Percentiles rank a stretch among this genome's conserved stretches.
Evolutionary conservation across 1,284 basidiomycete species (phyloP).

Genomic region (Cystobasidiaceae sp.): DNA sequence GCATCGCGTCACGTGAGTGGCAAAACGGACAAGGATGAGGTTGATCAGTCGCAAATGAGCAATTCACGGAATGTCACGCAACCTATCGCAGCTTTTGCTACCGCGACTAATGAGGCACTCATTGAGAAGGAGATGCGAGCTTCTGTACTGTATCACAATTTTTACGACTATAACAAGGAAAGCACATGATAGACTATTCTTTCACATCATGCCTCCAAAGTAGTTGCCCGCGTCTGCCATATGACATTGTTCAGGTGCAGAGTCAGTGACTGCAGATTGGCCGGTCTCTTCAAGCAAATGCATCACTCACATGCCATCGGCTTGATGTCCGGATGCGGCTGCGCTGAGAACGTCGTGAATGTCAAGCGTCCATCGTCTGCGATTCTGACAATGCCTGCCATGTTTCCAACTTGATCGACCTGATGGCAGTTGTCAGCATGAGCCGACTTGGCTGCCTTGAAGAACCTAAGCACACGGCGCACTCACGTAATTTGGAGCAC

Average conservation of each 20-base stretch:
- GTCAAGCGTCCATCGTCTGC: constrained; percentile 40
- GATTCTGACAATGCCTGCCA: constrained; percentile 42
- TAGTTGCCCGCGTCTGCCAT: constrained; percentile 21
- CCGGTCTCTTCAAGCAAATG: not conserved
- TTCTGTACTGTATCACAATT: too few relatives aligned
- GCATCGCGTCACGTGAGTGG: too few relatives aligned
- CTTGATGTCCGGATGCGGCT: constrained; percentile 40
- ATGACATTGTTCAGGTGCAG: not conserved
- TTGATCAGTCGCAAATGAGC: too few relatives aligned
- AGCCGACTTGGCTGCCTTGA: not conserved
- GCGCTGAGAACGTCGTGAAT: constrained; percentile 41
- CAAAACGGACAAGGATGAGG: too few relatives aligned
- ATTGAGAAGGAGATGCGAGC: too few relatives aligned
- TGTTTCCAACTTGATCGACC: constrained; percentile 45
- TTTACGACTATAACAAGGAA: too few relatives aligned
- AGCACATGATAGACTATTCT: too few relatives aligned
- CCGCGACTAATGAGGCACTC: too few relatives aligned
- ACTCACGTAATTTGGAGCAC: constrained; percentile 40
- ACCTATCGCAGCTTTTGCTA: too few relatives aligned
- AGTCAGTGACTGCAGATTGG: not conserved
- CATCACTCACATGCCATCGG: constrained; percentile 41
- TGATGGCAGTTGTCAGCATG: constrained; percentile 12
- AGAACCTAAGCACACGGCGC: not conserved
- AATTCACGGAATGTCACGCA: too few relatives aligned
- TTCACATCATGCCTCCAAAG: constrained; percentile 31